These are phyloP conservation scores for Trichoderma aggressivum DNA, from an alignment of 2,329 filamentous ascomycete genomes.

Conservation along the genomic window DNA sequence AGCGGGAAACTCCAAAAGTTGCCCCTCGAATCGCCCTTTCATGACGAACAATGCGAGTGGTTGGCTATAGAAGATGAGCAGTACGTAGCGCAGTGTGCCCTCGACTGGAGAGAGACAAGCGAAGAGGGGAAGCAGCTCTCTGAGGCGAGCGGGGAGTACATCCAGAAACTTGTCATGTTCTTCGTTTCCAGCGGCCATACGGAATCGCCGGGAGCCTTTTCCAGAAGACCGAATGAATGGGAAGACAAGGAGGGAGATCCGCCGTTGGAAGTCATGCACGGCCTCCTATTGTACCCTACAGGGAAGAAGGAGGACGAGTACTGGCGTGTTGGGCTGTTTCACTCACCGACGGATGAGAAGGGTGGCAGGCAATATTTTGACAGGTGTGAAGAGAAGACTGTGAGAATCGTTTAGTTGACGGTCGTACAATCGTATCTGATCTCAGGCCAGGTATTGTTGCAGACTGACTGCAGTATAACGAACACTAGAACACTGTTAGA, in stretches of 20 bases:
- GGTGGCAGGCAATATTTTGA: not conserved
- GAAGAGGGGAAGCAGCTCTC: not conserved
- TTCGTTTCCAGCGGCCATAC: not conserved
- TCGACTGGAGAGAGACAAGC: not conserved
- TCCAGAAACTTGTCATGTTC: not conserved
- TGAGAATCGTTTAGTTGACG: not conserved
- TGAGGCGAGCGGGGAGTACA: not conserved
- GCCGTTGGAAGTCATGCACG: not conserved
- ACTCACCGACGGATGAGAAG: not conserved
- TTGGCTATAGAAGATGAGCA: not conserved
- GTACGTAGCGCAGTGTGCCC: constrained; percentile 4
- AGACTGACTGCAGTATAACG: not conserved
- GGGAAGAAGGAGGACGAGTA: not conserved
- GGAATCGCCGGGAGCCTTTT: not conserved
- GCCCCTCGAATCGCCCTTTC: not conserved
- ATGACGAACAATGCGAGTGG: not conserved
- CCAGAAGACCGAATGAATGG: not conserved
- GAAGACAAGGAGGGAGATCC: not conserved
- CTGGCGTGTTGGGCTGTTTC: not conserved
- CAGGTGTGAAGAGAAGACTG: not conserved
- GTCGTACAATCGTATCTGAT: not conserved
- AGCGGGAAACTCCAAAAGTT: not conserved
- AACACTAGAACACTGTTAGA: not conserved
- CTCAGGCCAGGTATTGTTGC: not conserved
- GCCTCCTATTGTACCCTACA: not conserved